Evolutionary conservation across 1,284 basidiomycete genomes (phyloP).

Genomic region (Sporisorium graminicola): DNA sequence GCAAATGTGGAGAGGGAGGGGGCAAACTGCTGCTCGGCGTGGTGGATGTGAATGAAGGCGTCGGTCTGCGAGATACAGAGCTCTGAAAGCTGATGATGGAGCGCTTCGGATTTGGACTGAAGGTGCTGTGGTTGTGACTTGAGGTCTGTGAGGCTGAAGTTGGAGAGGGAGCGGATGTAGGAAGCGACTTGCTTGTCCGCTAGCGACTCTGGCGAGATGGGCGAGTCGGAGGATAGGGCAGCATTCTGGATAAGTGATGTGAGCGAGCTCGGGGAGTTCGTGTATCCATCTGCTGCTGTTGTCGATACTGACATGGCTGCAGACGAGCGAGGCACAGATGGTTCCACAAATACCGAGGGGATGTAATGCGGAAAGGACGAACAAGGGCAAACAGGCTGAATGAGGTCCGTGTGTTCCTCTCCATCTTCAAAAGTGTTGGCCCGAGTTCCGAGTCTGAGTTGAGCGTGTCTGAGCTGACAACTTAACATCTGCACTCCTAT

Average conservation of each 20-base stretch:
- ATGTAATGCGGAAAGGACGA: too few species aligned
- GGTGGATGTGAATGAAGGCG: slow-evolving; percentile 46
- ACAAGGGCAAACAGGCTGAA: neutral
- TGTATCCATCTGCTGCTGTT: neutral
- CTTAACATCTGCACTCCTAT: neutral
- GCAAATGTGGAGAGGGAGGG: slow-evolving; percentile 33
- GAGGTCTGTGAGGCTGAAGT: slow-evolving; percentile 39
- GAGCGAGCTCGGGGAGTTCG: slow-evolving; percentile 11
- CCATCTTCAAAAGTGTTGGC: slow-evolving; percentile 24
- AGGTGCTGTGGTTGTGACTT: slow-evolving; percentile 44
- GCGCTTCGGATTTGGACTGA: slow-evolving; percentile 29
- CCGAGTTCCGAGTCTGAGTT: slow-evolving; percentile 36
- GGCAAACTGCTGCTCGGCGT: slow-evolving; percentile 44
- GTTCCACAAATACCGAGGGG: neutral
- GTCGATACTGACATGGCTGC: slow-evolving; percentile 3
- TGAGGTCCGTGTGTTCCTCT: neutral
- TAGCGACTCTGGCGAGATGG: slow-evolving; percentile 25
- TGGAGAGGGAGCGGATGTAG: slow-evolving; percentile 52
- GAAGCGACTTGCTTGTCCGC: slow-evolving; percentile 29
- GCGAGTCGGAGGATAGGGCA: slow-evolving; percentile 12
- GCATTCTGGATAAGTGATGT: slow-evolving; percentile 22
- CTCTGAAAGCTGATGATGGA: slow-evolving; percentile 46
- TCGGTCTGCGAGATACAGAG: slow-evolving; percentile 56
- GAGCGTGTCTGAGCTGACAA: neutral
- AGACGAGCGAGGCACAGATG: neutral